Evolutionary conservation across 2,329 filamentous ascomycete species (phyloP), one percentile per base, ranked within the genome.

Genomic region (Periconia sp.): DNA sequence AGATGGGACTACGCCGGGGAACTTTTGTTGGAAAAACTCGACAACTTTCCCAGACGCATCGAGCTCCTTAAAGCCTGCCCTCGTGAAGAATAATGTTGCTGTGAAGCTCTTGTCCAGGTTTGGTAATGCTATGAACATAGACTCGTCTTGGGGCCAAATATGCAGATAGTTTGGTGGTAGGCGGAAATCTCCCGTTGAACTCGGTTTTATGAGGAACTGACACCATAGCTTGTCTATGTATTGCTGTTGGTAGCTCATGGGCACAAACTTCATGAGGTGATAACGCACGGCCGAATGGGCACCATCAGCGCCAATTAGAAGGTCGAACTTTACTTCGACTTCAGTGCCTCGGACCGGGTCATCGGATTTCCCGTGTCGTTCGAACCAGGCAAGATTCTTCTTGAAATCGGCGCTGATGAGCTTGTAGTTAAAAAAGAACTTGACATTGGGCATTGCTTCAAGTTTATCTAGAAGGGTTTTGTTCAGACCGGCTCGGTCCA

Each of bases 51-150:
- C 76, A 0, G 86, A 82, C 15, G 77, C 79, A 65, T 92, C 88
- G 1, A 99, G 82, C 1, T 79, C 72, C 2, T 81, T 76, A 69
- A 91, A 96, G 52, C 90, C 81, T 2, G 79, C 74, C 37, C 87
- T 84, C 0, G 92, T 90, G 40, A 95, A 83, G 73, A 99, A 99
- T 2, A 99, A 82, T 0, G 95, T 99, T 73, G 92, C 96, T 0
- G 92, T 97, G 71, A 99, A 99, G 2, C 91, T 90, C 52, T 91
- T 92, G 70, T 97, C 92, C 74, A 91, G 72, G n/a, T 81, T 81
- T 0, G 94, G 93, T 42, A 99, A 92, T 17, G 94, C 95, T 68
- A 99, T 99, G 76, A 99, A 99, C 95, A 99, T 97, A 66, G 94
- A 93, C 41, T 92, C 86, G 64, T 87, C 87, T 31, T 90, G 92